Evolutionary conservation across 2,329 filamentous ascomycete species (phyloP).

Genomic region (Phialocephala sp.): DNA sequence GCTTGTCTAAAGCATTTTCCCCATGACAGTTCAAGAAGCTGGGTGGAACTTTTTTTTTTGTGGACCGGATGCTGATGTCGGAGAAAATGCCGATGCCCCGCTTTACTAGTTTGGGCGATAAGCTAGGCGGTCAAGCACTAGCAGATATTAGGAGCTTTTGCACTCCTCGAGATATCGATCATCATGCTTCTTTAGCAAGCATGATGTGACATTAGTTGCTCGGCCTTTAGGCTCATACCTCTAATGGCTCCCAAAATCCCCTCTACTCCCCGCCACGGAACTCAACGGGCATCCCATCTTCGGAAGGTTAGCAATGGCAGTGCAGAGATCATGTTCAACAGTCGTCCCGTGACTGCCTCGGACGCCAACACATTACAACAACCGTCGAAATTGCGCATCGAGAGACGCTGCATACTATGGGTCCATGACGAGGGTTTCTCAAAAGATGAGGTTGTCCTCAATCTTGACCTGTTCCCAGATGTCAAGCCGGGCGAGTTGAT

Average conservation of each 20-base stretch:
- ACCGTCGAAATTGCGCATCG: constrained; percentile 31
- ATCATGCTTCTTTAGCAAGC: constrained; percentile 13
- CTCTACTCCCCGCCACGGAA: constrained; percentile 37
- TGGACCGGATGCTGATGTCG: constrained; percentile 2
- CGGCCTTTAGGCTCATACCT: constrained; percentile 29
- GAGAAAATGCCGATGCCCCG: constrained; percentile 7
- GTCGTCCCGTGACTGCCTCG: constrained; percentile 36
- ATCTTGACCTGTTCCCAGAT: constrained; percentile 71
- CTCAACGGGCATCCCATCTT: constrained; percentile 39
- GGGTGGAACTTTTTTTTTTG: constrained; percentile 23
- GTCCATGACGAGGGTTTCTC: constrained; percentile 72
- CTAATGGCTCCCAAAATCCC: constrained; percentile 37
- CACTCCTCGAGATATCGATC: neutral
- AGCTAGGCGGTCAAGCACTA: constrained; percentile 7
- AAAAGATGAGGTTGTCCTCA: constrained; percentile 79
- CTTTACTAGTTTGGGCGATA: constrained; percentile 12
- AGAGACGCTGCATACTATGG: constrained; percentile 43
- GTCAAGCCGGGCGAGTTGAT: constrained; percentile 72
- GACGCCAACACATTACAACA: constrained; percentile 36
- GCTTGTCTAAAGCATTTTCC: neutral
- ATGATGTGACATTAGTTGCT: constrained; percentile 30
- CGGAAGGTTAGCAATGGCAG: constrained; percentile 42
- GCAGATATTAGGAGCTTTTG: neutral
- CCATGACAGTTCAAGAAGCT: neutral
- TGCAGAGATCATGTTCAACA: constrained; percentile 31